Conservation (phyloP, 441 rosid genomes). For the Viola pubescens region DNA sequence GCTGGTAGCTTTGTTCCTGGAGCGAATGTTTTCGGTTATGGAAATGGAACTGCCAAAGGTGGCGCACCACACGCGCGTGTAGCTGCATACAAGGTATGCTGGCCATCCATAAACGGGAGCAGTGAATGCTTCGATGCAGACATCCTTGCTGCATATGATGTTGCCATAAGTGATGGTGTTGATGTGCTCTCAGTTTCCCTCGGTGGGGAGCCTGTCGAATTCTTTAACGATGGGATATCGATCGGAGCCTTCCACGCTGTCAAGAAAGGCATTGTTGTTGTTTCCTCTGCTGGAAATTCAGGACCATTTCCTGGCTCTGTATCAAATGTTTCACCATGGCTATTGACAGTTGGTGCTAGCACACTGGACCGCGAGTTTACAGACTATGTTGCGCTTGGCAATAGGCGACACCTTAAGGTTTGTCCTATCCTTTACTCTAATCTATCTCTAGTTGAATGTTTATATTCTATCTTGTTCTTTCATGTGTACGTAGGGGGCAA, state of each 20-base stretch:
- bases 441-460: background rate
- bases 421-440: conserved; percentile 3
- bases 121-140: conserved; percentile 52
- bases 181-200: conserved; percentile 62
- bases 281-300: conserved; percentile 47
- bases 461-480: background rate
- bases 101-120: conserved; percentile 36
- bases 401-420: conserved; percentile 34
- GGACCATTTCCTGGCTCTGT: conserved; percentile 35
- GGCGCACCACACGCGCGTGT: conserved; percentile 65
- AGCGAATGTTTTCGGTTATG: conserved; percentile 45
- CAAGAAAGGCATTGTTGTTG: conserved; percentile 37
- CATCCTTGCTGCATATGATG: conserved; percentile 47
- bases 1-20: conserved; percentile 41
- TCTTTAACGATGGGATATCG: conserved; percentile 30
- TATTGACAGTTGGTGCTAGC: conserved; percentile 49
- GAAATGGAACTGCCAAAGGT: conserved; percentile 64
- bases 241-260: conserved; percentile 64
- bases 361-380: conserved; percentile 45
- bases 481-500: conserved; percentile 10
- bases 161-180: conserved; percentile 57
- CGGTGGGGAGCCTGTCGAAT: conserved; percentile 30
- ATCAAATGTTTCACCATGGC: conserved; percentile 46
- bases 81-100: conserved; percentile 81
- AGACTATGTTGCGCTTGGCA: conserved; percentile 29